Evolutionary conservation across 352 stramenopile species (phyloP).

Genomic region (Nothophytophthora sp.): DNA sequence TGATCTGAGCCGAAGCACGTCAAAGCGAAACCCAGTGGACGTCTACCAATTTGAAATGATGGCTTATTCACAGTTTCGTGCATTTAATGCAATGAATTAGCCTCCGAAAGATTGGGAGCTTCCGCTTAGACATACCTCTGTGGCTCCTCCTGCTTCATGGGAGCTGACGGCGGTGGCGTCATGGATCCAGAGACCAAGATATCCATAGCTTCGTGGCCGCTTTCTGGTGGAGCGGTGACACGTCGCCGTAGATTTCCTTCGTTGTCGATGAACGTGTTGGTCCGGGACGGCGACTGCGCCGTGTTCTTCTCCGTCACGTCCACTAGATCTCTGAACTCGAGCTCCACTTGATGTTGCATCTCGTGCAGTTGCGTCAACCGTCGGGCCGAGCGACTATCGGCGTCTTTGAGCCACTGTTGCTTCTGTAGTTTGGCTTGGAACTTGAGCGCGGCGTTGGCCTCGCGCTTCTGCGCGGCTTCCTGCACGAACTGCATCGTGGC

Average conservation of each 20-base stretch:
- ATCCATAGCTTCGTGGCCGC: neutral
- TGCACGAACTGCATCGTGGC: conserved; percentile 5
- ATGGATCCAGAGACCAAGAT: neutral
- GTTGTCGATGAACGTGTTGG: conserved; percentile 44
- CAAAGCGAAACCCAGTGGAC: neutral
- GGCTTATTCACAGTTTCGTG: too few relatives aligned
- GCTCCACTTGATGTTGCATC: conserved; percentile 15
- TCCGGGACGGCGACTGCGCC: conserved; percentile 32
- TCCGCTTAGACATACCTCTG: conserved; percentile 10
- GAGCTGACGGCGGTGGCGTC: conserved; percentile 7
- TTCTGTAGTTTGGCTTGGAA: conserved; percentile 20
- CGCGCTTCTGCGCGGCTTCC: conserved; percentile 14
- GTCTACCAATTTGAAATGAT: neutral
- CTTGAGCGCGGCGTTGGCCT: conserved; percentile 41
- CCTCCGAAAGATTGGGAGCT: neutral
- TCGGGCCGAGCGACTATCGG: conserved; percentile 28
- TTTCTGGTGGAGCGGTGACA: neutral
- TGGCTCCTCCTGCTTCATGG: neutral
- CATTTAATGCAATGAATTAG: too few relatives aligned
- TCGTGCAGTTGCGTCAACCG: conserved; percentile 36
- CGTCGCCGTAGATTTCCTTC: conserved; percentile 50
- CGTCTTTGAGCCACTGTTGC: conserved; percentile 32
- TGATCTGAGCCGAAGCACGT: too few relatives aligned
- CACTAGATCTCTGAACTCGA: conserved; percentile 5
- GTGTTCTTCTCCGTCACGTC: conserved; percentile 46